Evolutionary conservation across 352 stramenopile genomes (phyloP).

Genomic region (Globisporangium nodosum): DNA sequence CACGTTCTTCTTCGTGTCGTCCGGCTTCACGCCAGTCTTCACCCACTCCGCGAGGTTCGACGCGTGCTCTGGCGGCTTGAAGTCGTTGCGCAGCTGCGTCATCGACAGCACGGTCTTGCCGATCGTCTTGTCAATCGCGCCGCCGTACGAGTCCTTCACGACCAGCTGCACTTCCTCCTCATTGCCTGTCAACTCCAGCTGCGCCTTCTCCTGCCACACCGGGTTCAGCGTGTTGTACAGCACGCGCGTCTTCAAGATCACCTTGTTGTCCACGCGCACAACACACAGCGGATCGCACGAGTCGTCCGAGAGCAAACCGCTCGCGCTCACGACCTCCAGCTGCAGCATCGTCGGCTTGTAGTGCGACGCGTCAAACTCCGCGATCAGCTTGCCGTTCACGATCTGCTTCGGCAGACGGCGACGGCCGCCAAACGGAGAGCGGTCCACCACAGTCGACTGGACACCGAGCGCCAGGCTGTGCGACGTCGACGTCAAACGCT

Average conservation of each 20-base stretch:
- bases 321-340: constrained; percentile 68
- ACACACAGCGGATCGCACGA: constrained; percentile 78
- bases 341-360: constrained; percentile 55
- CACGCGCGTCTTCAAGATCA: constrained; percentile 67
- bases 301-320: constrained; percentile 62
- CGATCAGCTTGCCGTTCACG: constrained; percentile 54
- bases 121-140: constrained; percentile 70
- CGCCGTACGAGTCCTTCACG: constrained; percentile 82
- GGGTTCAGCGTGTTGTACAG: constrained; percentile 85
- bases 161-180: constrained; percentile 71
- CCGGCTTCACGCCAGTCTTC: constrained; percentile 66
- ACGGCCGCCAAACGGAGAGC: constrained; percentile 67
- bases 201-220: constrained; percentile 70
- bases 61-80: constrained; percentile 61
- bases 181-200: constrained; percentile 42
- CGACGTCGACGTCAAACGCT: constrained; percentile 78
- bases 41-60: constrained; percentile 80
- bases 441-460: constrained; percentile 76
- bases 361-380: constrained; percentile 55
- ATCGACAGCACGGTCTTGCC: constrained; percentile 75
- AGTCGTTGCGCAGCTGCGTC: constrained; percentile 68
- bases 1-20: constrained; percentile 80
- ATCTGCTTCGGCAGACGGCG: constrained; percentile 68
- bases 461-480: constrained; percentile 75
- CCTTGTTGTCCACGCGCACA: constrained; percentile 59